Evolutionary conservation across 495 filamentous ascomycete genomes (phyloP), one percentile per base, ranked within the genome.

Genomic region (Daldinia loculata): DNA sequence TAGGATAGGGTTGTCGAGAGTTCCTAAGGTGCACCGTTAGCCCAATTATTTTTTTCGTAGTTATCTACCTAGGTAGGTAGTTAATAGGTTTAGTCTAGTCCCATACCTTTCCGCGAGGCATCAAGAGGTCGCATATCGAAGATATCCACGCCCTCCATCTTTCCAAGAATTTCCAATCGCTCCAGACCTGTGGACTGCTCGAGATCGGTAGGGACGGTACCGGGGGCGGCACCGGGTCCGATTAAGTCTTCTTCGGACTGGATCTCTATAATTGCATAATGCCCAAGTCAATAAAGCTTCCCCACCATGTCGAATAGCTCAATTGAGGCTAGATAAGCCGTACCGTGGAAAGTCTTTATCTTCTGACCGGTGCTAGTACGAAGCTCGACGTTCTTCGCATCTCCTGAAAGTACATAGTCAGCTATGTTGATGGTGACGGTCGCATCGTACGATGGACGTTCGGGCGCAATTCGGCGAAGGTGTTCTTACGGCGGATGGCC

Each of bases 101-200:
- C 9, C 87, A 63, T 83, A 93, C 92, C 93, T 84, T 88, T 89
- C 67, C 95, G 89, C 72, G 91, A 94, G 38, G 95, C 87, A 84
- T 97, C 94, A 70, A 99, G 86, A 50, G 95, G 96, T 82, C 89
- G 91, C 94, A 97, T 97, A 82, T 99, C 96, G 83, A 98, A 99
- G 78, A 98, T 86, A 80, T 99, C 95, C 69, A 99, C 86, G 72
- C 95, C 93, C 85, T 98, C 92, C 91, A 98, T 97, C 88, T 99
- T 99, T 81, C 95, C 95, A 82, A 98, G 84, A 75, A 99, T 94
- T 82, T 99, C 95, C 75, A 99, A 88, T 84, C 95, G 95, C 86
- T 99, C 95, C 57, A 99, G 86, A 88, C 95, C 95, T 70, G 95
- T 98, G 50, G 95, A 84, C 80, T 99, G 95, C 76, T 97, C 92